Evolutionary conservation across 192 early-diverging fungal genomes (phyloP).

Genomic region (Bifiguratus adelaidae): DNA sequence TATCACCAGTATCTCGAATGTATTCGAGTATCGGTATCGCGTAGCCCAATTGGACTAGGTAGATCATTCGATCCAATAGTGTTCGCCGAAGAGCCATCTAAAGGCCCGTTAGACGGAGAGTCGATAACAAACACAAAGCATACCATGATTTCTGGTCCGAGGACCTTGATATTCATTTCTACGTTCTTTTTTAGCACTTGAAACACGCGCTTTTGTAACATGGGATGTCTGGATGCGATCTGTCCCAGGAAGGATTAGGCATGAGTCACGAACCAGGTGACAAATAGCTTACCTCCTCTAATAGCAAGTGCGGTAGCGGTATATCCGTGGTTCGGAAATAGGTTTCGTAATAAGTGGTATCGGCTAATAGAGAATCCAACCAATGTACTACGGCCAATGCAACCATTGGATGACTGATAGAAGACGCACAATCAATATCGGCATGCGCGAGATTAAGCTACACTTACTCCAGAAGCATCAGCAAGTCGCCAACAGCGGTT

Average conservation of each 20-base stretch:
- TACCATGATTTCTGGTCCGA: conserved; percentile 53
- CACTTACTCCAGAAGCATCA: conserved; percentile 31
- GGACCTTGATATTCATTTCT: conserved; percentile 33
- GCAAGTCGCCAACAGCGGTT: conserved; percentile 21
- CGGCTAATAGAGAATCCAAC: conserved; percentile 48
- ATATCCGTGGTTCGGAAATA: conserved; percentile 55
- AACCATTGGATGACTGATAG: conserved; percentile 34
- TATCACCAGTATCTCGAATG: conserved; percentile 31
- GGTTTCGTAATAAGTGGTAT: conserved; percentile 56
- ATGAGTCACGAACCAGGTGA: not conserved
- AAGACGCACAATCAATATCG: not conserved
- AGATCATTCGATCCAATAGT: conserved; percentile 56
- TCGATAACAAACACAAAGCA: not conserved
- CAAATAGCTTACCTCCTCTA: conserved; percentile 45
- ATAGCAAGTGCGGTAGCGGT: conserved; percentile 44
- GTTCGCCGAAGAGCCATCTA: conserved; percentile 58
- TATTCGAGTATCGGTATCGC: conserved; percentile 52
- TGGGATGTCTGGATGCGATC: conserved; percentile 61
- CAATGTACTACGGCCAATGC: conserved; percentile 49
- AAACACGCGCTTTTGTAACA: conserved; percentile 56
- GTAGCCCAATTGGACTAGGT: conserved; percentile 51
- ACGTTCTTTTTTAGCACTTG: conserved; percentile 45
- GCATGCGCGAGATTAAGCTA: not conserved
- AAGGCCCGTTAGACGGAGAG: not conserved
- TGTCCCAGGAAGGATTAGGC: not conserved